A percentile compares a stretch with the other conserved stretches of the same genome.
These are phyloP conservation scores for Epichloe gansuensis DNA, from an alignment of 2,329 filamentous ascomycete genomes.

Conservation along the genomic window DNA sequence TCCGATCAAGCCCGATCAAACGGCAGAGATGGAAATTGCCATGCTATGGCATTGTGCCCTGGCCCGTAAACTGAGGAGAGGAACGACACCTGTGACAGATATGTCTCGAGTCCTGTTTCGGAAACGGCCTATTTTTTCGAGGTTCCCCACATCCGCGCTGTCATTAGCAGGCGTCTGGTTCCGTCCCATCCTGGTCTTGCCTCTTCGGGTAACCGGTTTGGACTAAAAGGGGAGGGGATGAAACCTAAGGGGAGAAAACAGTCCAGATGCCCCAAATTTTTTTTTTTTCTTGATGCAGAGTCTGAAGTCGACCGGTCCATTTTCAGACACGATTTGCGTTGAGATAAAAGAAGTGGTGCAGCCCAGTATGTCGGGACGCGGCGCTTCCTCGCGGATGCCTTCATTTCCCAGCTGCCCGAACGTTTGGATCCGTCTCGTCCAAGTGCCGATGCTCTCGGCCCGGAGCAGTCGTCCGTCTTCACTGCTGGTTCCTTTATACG, in stretches of 20 bases:
- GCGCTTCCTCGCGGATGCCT: no score
- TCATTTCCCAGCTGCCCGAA: no score
- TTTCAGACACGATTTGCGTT: neutral
- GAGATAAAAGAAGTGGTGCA: neutral
- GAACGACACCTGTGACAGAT: slow-evolving; percentile 19
- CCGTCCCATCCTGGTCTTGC: slow-evolving; percentile 5
- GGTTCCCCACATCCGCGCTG: neutral
- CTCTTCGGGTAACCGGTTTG: slow-evolving; percentile 7
- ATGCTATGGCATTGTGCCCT: neutral
- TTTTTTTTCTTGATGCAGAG: neutral
- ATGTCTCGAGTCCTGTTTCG: slow-evolving; percentile 23
- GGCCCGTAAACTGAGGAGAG: neutral
- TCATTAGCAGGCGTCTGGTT: neutral
- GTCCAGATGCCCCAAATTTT: no score
- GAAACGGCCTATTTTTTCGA: neutral
- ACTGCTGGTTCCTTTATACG: neutral
- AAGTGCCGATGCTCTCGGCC: no score
- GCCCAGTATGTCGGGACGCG: neutral
- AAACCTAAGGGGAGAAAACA: neutral
- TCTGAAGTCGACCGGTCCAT: neutral
- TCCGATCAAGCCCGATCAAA: slow-evolving; percentile 10
- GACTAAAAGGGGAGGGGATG: neutral
- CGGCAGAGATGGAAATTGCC: neutral
- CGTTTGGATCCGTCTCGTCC: no score
- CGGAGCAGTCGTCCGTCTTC: neutral